Percentiles rank a stretch among this genome's conserved stretches.
These are phyloP conservation scores for Capsicum baccatum DNA, from an alignment of 257 asterid species.

Conservation along the genomic window DNA sequence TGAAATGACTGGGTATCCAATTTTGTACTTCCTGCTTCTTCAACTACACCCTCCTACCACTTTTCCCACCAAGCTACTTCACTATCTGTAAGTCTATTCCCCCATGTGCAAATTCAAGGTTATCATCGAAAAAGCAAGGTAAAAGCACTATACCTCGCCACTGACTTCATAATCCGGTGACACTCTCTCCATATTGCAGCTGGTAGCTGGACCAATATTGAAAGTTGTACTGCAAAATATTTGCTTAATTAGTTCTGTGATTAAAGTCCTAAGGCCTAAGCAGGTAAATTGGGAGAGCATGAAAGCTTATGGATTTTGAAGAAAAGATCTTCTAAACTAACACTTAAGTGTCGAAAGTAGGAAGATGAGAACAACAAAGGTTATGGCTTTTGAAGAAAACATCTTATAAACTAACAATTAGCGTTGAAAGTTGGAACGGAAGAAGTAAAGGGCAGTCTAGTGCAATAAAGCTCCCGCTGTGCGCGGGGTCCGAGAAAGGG, in stretches of 20 bases:
- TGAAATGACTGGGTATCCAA: not conserved
- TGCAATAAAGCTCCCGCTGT: too few relatives aligned
- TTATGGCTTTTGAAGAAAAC: slow-evolving; percentile 14
- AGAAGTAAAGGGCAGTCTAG: too few relatives aligned
- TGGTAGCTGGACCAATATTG: slow-evolving; percentile 73
- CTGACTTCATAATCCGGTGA: slow-evolving; percentile 67
- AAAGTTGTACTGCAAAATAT: slow-evolving; percentile 70
- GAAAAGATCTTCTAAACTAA: not conserved
- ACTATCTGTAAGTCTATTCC: not conserved
- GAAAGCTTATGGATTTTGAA: slow-evolving; percentile 14
- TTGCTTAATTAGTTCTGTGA: slow-evolving; percentile 30
- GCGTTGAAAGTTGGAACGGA: not conserved
- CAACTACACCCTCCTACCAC: slow-evolving; percentile 9
- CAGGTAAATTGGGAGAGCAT: slow-evolving; percentile 23
- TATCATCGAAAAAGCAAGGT: slow-evolving; percentile 14
- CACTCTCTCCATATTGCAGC: slow-evolving; percentile 48
- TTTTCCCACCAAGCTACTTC: slow-evolving; percentile 7
- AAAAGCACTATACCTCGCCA: slow-evolving; percentile 76
- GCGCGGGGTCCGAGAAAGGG: too few relatives aligned
- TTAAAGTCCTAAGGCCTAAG: slow-evolving; percentile 5
- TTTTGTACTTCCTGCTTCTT: slow-evolving; percentile 14
- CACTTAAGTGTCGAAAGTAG: not conserved
- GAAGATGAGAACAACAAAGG: not conserved
- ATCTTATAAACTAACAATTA: not conserved
- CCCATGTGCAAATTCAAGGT: slow-evolving; percentile 19